A percentile compares a stretch with the other conserved stretches of the same genome.
Conservation (phyloP, 805 yeast genomes). For the Cyberlindnera xishuangbannaensis region DNA sequence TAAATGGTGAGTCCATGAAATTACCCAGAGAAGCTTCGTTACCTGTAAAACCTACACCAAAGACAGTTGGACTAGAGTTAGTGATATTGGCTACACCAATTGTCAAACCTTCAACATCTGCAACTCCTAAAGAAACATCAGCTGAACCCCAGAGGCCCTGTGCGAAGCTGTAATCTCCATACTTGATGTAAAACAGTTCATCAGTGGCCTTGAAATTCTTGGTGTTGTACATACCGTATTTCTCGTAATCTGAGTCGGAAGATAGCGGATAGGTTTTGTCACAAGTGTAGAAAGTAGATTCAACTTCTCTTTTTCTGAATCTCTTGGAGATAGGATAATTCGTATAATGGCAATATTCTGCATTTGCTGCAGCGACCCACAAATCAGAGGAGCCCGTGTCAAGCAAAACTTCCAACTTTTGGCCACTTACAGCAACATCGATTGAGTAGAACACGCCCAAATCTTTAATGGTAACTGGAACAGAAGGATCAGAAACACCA, state of each 20-base stretch:
- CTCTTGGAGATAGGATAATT: neutral
- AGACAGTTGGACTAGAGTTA: slow-evolving; percentile 42
- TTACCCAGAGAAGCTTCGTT: slow-evolving; percentile 5
- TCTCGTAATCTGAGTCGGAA: neutral
- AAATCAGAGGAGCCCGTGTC: slow-evolving; percentile 33
- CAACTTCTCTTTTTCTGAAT: neutral
- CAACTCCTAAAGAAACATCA: slow-evolving; percentile 38
- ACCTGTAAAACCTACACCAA: slow-evolving; percentile 6
- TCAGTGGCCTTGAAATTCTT: slow-evolving; percentile 7
- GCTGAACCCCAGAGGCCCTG: slow-evolving; percentile 61
- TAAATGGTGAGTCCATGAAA: slow-evolving; percentile 6
- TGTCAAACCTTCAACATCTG: slow-evolving; percentile 42
- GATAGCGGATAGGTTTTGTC: neutral
- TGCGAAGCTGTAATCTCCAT: slow-evolving; percentile 45
- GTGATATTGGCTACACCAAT: slow-evolving; percentile 63
- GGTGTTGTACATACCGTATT: slow-evolving; percentile 2
- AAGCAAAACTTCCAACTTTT: slow-evolving; percentile 24
- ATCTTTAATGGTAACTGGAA: slow-evolving; percentile 3
- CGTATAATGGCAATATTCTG: slow-evolving; percentile 23
- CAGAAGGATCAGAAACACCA: slow-evolving; percentile 2
- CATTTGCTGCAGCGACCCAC: slow-evolving; percentile 27
- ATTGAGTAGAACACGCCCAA: slow-evolving; percentile 11
- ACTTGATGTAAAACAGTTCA: slow-evolving; percentile 33
- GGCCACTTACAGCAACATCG: slow-evolving; percentile 11
- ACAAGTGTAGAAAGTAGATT: neutral